Percentiles rank a stretch among this genome's conserved stretches.
phyloP scores from a whole-genome alignment of 2,329 filamentous ascomycete species.

The Xylaria sp. region DNA sequence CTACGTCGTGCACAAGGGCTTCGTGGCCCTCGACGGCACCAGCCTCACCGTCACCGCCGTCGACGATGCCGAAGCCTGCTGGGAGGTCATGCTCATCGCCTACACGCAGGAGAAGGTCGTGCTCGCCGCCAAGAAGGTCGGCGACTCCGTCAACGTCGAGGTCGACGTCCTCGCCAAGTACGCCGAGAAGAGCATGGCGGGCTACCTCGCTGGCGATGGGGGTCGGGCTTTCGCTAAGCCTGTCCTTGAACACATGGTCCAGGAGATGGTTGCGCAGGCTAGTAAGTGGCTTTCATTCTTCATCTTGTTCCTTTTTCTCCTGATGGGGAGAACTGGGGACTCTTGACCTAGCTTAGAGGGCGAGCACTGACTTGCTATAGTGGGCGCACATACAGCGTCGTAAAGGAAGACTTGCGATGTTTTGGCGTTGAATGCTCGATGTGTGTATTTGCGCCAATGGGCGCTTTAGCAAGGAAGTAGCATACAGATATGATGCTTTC shows the following conservation, averaged over 20 bases:
- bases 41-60: slow-evolving; percentile 93
- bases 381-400: slow-evolving; percentile 25
- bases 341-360: slow-evolving; percentile 4
- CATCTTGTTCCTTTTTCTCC: too few species aligned
- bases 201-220: slow-evolving; percentile 72
- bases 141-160: slow-evolving; percentile 89
- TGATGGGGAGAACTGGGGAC: too few species aligned
- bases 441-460: too few species aligned
- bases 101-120: slow-evolving; percentile 96
- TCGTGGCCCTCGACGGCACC: slow-evolving; percentile 91
- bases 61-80: slow-evolving; percentile 81
- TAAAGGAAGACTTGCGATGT: slow-evolving; percentile 9
- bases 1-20: slow-evolving; percentile 97
- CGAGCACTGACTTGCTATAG: slow-evolving; percentile 24
- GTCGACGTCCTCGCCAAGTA: slow-evolving; percentile 90
- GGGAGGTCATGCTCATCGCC: slow-evolving; percentile 96
- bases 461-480: background rate
- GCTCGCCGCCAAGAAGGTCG: slow-evolving; percentile 78
- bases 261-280: slow-evolving; percentile 78
- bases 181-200: slow-evolving; percentile 84
- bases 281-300: slow-evolving; percentile 48
- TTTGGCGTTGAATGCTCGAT: too few species aligned
- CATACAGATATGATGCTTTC: background rate
- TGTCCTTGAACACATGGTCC: slow-evolving; percentile 76
- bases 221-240: slow-evolving; percentile 62